phyloP scores from a whole-genome alignment of 1,284 basidiomycete genomes.

The Coriolopsis trogii region DNA sequence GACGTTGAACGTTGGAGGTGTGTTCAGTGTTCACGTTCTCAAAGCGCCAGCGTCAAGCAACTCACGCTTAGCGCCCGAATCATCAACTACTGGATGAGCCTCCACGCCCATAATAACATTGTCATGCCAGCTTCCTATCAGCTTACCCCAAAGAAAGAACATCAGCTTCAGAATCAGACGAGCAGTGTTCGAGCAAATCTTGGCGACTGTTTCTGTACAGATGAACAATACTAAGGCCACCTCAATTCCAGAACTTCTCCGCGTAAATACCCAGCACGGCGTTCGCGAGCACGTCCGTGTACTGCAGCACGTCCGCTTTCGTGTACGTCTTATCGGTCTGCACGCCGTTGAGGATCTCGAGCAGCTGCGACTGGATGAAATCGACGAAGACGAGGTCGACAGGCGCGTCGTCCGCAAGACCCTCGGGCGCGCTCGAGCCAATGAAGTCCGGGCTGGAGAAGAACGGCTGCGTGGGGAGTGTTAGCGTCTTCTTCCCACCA shows the following conservation, averaged over 20 bases:
- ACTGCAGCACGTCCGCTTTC: conserved; percentile 49
- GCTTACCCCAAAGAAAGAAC: too few species aligned
- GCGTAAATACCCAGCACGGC: conserved; percentile 65
- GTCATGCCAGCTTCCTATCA: too few species aligned
- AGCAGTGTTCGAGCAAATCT: too few species aligned
- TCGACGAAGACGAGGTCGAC: conserved; percentile 74
- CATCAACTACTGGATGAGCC: too few species aligned
- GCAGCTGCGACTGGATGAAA: conserved; percentile 59
- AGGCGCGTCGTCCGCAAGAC: conserved; percentile 48
- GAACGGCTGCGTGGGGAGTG: conserved; percentile 42
- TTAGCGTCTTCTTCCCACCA: too few species aligned
- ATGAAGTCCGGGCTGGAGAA: conserved; percentile 59
- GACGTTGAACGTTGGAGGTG: too few species aligned
- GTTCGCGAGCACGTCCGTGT: conserved; percentile 53
- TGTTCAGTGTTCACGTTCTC: too few species aligned
- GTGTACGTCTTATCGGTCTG: conserved; percentile 56
- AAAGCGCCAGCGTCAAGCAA: too few species aligned
- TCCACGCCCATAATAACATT: too few species aligned
- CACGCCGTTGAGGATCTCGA: conserved; percentile 56
- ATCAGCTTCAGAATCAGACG: too few species aligned
- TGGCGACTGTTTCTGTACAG: too few species aligned
- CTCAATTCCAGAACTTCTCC: conserved; percentile 59
- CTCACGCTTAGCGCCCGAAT: too few species aligned
- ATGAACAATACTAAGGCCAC: not conserved
- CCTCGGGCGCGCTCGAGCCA: conserved; percentile 52